Base-by-base conservation (phyloP, 768 basidiomycete species). In the Termitomyces titanicus region DNA sequence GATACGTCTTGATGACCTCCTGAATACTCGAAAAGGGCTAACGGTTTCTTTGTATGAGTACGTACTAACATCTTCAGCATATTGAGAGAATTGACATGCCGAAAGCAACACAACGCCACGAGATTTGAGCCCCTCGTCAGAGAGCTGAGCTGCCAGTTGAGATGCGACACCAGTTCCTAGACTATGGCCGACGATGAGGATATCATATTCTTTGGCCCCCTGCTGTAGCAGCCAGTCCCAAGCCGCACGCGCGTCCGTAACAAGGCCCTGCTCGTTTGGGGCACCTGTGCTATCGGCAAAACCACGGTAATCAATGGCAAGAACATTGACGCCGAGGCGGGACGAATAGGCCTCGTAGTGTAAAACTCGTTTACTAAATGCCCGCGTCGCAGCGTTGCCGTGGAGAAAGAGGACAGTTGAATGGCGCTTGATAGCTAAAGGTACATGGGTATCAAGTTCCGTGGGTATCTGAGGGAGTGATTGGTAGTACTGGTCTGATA, bases 341-440 rank as follows among this genome's bases (percentile, higher is more conserved):
- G 85, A 79, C 0, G 89, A 78, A 63, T 87, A 86, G 0, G 80
- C 76, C 17, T 77, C 71, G 65, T 92, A 92, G 37, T 85, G 78
- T 17, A 76, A 78, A n/a, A 94, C 75, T 11, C 95, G 88, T 39
- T 76, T 79, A 1, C 72, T 59, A 6, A 81, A 75, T 0, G 90
- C 90, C 15, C 95, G 83, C 0, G 89, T 93, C 0, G 78, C 94
- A 0, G 86, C 88, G 58, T 96, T 96, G 10, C 96, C 96, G 60
- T 98, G 96, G 40, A 95, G 76, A 72, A 90, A 96, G n/a, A 98
- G 75, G n/a, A 96, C 74, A 0, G 89, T 94, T 0, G 92, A 92
- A 25, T 78, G 70, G 1, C 72, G 59, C 12, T 72, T 69, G 17
- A 94, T 69, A 1, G 91, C 87, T 18, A 72, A 59, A 15, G 76